A percentile compares a stretch with the other conserved stretches of the same genome.
phyloP scores from a whole-genome alignment of 2,329 filamentous ascomycete species.

The Penicillium sp. region DNA sequence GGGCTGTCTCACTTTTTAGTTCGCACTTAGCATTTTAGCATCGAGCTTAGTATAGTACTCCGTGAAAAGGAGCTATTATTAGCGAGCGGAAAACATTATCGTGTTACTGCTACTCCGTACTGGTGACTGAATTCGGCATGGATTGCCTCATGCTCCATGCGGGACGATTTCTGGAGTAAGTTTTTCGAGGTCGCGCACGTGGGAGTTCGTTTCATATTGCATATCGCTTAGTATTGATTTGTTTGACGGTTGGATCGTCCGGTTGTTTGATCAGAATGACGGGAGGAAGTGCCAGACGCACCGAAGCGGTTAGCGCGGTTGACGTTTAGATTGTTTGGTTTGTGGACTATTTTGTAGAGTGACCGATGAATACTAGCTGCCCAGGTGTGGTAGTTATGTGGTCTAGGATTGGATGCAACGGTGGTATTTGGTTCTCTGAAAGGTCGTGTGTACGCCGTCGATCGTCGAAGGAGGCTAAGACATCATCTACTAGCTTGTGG shows the following conservation, averaged over 20 bases:
- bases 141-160: neutral
- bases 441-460: neutral
- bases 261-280: neutral
- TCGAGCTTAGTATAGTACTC: neutral
- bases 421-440: neutral
- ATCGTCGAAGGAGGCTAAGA: neutral
- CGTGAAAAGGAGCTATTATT: conserved; percentile 2
- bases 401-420: neutral
- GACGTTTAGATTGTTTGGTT: neutral
- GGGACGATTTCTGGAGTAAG: neutral
- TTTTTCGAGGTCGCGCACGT: neutral
- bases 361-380: neutral
- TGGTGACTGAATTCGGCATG: neutral
- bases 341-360: neutral
- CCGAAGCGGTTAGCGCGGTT: neutral
- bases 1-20: conserved; percentile 4
- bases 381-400: neutral
- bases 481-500: neutral
- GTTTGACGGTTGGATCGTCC: neutral
- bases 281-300: too few relatives aligned
- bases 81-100: conserved; percentile 1
- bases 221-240: neutral
- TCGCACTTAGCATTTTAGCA: neutral
- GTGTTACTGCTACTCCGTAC: neutral
- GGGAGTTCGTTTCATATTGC: neutral